phyloP scores from a whole-genome alignment of 768 basidiomycete genomes.

The Russula abietina region DNA sequence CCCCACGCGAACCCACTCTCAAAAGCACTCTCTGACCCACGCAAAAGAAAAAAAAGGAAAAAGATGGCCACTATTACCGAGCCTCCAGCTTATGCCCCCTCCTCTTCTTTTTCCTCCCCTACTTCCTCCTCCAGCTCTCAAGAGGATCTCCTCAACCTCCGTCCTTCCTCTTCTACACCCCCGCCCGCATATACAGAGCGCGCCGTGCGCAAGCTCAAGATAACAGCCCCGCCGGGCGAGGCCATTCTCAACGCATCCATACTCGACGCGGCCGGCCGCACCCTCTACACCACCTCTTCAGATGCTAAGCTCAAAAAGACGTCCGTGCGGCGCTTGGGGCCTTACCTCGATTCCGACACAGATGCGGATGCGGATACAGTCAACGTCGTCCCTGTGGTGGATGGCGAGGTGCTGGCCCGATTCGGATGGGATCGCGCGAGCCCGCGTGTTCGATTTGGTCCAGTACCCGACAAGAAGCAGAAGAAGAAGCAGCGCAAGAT shows the following conservation, averaged over 20 bases:
- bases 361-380: not conserved
- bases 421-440: conserved; percentile 19
- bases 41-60: not conserved
- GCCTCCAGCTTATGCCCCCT: conserved; percentile 11
- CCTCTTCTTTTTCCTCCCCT: not conserved
- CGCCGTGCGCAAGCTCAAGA: conserved; percentile 1
- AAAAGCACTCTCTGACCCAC: not conserved
- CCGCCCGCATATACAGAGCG: conserved; percentile 19
- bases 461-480: not conserved
- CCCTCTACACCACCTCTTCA: conserved; percentile 8
- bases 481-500: conserved; percentile 12
- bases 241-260: conserved; percentile 18
- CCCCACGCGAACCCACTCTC: not conserved
- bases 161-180: conserved; percentile 6
- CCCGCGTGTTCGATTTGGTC: conserved; percentile 12
- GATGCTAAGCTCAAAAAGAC: conserved; percentile 21
- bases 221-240: conserved; percentile 12
- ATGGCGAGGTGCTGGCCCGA: conserved; percentile 1
- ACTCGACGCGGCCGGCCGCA: conserved; percentile 4
- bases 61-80: not conserved
- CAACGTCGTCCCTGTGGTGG: not conserved
- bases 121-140: not conserved
- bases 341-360: not conserved
- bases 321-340: conserved; percentile 5
- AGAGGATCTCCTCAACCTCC: conserved; percentile 1